Base-by-base conservation (phyloP, 2,329 filamentous ascomycete species). In the Fusarium proliferatum region DNA sequence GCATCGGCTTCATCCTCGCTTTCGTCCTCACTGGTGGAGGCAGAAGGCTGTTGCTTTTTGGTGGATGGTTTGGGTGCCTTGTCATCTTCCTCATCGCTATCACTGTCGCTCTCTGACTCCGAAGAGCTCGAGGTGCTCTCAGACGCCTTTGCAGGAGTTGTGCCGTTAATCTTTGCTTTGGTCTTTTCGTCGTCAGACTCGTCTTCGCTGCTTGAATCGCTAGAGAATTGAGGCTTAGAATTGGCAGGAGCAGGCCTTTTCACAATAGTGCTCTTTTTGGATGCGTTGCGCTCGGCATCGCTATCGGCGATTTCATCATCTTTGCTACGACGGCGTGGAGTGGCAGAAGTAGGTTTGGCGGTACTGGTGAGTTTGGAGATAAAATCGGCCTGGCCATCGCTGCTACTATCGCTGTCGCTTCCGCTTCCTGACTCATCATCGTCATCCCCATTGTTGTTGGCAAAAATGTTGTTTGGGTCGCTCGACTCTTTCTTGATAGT, bases 271-370 rank as follows among this genome's bases (percentile, higher is more conserved):
- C 68, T 74, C 39, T 78, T 80, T 38, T 76, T 70, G 23, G 78
- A 69, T 42, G 79, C 71, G 52, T 78, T 79, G 61, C 80, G 81
- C 67, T 84, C 83, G 74, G 74, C 81, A 73, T 85, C 82, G 74
- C 83, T 85, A 64, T 85, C 83, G 76, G 82, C 82, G 66, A 85
- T 84, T 69, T 84, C 83, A 28, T 82, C 81, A 48, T 80, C 68
- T 71, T 81, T 80, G 77, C 72, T 78, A 65, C 77, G 79, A 61
- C 77, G 79, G 41, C 64, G 72, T 51, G 71, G 45, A 58, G 72
- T 52, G 17, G 55, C 67, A 55, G 43, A 57, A 48, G 60, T 61
- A 61, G 68, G 36, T 55, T 78, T 78, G n/a, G 58, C 17, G 43
- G 71, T 49, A 51, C 71, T 67, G 43, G 58, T 61, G 42, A 83